These are phyloP conservation scores for Colletotrichum phormii DNA, from an alignment of 2,329 filamentous ascomycete genomes.

Conservation along the genomic window DNA sequence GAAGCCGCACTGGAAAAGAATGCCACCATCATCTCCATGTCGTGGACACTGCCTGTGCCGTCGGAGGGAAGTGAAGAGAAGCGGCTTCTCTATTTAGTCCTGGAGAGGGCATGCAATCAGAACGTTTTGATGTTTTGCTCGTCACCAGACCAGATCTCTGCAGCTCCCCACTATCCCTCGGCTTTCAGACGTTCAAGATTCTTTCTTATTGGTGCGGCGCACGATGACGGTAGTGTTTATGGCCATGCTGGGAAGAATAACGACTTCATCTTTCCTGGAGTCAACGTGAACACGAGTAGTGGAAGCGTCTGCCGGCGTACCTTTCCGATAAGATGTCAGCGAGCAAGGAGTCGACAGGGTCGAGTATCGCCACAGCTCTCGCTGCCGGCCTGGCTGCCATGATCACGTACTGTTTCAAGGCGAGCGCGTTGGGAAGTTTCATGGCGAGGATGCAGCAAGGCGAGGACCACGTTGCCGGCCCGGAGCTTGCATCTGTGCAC, in stretches of 20 bases:
- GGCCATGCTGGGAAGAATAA: constrained; percentile 38
- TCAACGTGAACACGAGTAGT: constrained; percentile 37
- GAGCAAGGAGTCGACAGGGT: constrained; percentile 34
- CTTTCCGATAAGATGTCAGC: not conserved
- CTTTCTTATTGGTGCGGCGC: constrained; percentile 45
- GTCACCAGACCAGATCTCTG: constrained; percentile 41
- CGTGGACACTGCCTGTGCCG: constrained; percentile 42
- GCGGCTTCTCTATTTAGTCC: constrained; percentile 14
- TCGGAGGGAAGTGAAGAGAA: constrained; percentile 31
- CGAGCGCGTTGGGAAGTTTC: constrained; percentile 34
- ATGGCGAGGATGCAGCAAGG: constrained; percentile 1
- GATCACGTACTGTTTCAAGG: constrained; percentile 44
- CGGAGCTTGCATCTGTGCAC: constrained; percentile 7
- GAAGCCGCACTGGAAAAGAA: constrained; percentile 36
- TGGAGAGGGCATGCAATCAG: constrained; percentile 38
- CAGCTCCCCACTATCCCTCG: constrained; percentile 40
- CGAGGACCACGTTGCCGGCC: not conserved
- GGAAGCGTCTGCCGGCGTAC: not conserved
- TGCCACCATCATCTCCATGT: constrained; percentile 47
- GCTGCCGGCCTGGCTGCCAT: constrained; percentile 46
- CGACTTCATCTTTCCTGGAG: constrained; percentile 46
- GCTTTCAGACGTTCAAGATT: constrained; percentile 26
- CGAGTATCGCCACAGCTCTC: constrained; percentile 45
- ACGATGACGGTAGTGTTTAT: constrained; percentile 37
- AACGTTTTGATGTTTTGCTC: constrained; percentile 53